Percentiles rank a stretch among this genome's conserved stretches.
Evolutionary conservation across 1,139 yeast genomes (phyloP).

Genomic region (Meyerozyma smithsonii): DNA sequence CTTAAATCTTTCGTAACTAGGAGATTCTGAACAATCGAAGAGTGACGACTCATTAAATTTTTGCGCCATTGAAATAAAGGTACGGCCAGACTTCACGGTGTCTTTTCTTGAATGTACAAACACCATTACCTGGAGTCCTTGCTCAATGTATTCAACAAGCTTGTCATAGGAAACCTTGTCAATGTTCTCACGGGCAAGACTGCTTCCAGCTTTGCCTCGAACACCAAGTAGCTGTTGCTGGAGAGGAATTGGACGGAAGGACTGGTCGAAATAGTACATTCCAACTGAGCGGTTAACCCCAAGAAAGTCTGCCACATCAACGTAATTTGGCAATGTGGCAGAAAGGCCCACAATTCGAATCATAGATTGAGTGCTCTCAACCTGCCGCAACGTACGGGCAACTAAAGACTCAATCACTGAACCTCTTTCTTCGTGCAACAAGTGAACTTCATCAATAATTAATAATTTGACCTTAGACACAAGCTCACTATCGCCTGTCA

Average conservation of each 20-base stretch:
- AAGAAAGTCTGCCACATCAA: constrained; percentile 92
- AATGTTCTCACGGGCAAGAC: constrained; percentile 68
- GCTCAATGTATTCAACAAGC: constrained; percentile 56
- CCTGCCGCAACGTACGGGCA: constrained; percentile 92
- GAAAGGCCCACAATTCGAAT: constrained; percentile 95
- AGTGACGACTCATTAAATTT: constrained; percentile 49
- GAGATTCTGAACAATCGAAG: constrained; percentile 58
- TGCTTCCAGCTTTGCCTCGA: constrained; percentile 69
- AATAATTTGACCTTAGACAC: constrained; percentile 80
- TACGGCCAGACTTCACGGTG: constrained; percentile 77
- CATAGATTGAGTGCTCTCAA: constrained; percentile 89
- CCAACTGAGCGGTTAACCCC: constrained; percentile 89
- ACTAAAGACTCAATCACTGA: constrained; percentile 94
- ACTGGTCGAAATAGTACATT: constrained; percentile 88
- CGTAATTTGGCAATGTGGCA: constrained; percentile 90
- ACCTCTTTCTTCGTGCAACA: constrained; percentile 96
- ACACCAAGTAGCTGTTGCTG: constrained; percentile 88
- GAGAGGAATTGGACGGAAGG: constrained; percentile 91
- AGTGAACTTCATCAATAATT: constrained; percentile 94
- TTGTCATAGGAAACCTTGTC: constrained; percentile 79
- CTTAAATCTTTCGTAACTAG: constrained; percentile 41
- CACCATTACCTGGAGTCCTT: constrained; percentile 91
- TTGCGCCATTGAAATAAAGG: constrained; percentile 66
- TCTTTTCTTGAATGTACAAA: constrained; percentile 96
- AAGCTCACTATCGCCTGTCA: constrained; percentile 77